phyloP scores from a whole-genome alignment of 208 protist genomes.

The Acanthamoeba polyphaga region DNA sequence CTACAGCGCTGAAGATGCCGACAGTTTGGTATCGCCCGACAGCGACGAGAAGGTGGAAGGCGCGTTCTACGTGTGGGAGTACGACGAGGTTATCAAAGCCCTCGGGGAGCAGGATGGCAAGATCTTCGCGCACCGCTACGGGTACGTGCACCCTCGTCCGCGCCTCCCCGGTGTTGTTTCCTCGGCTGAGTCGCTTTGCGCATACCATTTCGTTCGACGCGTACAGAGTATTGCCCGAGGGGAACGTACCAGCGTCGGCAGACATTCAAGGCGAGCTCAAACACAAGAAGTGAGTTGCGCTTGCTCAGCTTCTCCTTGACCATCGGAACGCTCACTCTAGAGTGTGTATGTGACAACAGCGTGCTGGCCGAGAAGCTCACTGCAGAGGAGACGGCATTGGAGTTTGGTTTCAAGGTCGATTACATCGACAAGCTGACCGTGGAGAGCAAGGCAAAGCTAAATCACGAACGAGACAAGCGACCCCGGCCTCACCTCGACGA shows the following conservation, averaged over 20 bases:
- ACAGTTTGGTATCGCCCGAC: constrained; percentile 65
- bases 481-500: constrained; percentile 79
- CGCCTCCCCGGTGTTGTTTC: not conserved
- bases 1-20: constrained; percentile 84
- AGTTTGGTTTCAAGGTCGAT: constrained; percentile 67
- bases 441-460: constrained; percentile 23
- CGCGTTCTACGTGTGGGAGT: constrained; percentile 82
- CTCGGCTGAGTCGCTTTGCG: too few relatives aligned
- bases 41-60: constrained; percentile 79
- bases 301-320: not conserved
- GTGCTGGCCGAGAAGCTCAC: constrained; percentile 39
- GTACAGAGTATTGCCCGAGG: constrained; percentile 13
- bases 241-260: constrained; percentile 3
- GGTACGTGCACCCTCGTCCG: not conserved
- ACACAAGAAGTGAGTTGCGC: not conserved
- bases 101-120: constrained; percentile 52
- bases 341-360: not conserved
- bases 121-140: constrained; percentile 39
- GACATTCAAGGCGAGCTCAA: constrained; percentile 45
- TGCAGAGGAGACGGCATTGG: constrained; percentile 60
- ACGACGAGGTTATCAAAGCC: constrained; percentile 7
- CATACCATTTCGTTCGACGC: not conserved
- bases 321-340: not conserved
- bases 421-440: constrained; percentile 12
- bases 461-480: constrained; percentile 50